These are phyloP conservation scores for Amaranthus hypochondriacus DNA, from an alignment of 148 eudicot species.

Conservation along the genomic window DNA sequence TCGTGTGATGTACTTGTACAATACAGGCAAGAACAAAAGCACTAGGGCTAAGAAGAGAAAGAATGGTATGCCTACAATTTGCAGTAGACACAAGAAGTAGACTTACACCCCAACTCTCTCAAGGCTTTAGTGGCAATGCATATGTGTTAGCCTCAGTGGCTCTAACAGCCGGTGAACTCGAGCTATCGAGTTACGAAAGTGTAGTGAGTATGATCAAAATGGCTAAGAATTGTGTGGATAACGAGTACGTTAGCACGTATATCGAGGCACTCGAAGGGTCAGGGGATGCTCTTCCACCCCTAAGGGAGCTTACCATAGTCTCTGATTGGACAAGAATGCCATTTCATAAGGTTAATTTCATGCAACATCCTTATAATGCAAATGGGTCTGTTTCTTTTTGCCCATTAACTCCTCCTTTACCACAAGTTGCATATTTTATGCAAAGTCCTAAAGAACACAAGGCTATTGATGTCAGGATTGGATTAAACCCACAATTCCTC, in stretches of 20 bases:
- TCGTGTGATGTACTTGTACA: too few relatives aligned
- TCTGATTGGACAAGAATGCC: constrained; percentile 37
- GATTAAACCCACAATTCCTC: constrained; percentile 20
- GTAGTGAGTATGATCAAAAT: constrained; percentile 25
- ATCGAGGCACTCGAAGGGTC: constrained; percentile 33
- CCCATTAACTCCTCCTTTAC: constrained; percentile 26
- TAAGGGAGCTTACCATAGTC: constrained; percentile 32
- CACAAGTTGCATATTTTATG: constrained; percentile 34
- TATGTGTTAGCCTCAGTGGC: constrained; percentile 34
- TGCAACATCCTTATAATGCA: constrained; percentile 1
- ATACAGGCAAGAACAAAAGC: constrained; percentile 34
- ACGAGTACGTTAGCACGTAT: constrained; percentile 23
- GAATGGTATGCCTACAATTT: constrained; percentile 35
- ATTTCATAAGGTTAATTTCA: constrained; percentile 23
- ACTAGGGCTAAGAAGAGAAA: constrained; percentile 27
- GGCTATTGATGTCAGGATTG: constrained; percentile 34
- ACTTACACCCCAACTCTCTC: constrained; percentile 26
- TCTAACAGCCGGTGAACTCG: constrained; percentile 25
- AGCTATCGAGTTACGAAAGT: constrained; percentile 15
- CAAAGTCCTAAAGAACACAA: constrained; percentile 32
- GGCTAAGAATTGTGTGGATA: constrained; percentile 26
- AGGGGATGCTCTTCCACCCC: constrained; percentile 29
- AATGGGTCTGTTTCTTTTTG: constrained; percentile 15
- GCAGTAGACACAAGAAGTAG: constrained; percentile 32
- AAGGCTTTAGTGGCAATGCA: constrained; percentile 31